Evolutionary conservation across 441 rosid genomes (phyloP).

Genomic region (Isatis lusitanica): DNA sequence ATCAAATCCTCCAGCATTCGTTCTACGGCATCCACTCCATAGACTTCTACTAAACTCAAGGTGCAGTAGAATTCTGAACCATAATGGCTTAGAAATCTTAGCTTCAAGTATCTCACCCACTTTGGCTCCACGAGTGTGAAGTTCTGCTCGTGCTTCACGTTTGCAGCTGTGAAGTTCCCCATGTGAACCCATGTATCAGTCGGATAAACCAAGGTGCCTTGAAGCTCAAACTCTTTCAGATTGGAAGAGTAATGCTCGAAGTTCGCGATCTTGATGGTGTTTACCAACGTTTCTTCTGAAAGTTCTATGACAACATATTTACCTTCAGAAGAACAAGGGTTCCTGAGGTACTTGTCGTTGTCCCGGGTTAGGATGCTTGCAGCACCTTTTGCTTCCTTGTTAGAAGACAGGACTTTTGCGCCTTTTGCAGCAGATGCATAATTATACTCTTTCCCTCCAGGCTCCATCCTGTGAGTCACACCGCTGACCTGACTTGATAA

Average conservation of each 20-base stretch:
- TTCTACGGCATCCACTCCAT: conserved; percentile 95
- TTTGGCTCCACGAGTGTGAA: conserved; percentile 69
- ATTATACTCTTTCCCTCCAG: conserved; percentile 84
- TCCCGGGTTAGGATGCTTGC: conserved; percentile 71
- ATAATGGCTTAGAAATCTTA: conserved; percentile 70
- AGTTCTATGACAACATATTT: conserved; percentile 84
- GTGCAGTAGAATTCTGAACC: conserved; percentile 97
- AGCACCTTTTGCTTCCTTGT: conserved; percentile 95
- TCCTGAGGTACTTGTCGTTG: conserved; percentile 87
- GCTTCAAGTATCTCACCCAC: conserved; percentile 86
- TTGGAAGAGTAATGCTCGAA: conserved; percentile 95
- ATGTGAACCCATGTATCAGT: conserved; percentile 76
- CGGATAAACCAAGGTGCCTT: conserved; percentile 83
- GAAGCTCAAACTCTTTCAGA: conserved; percentile 77
- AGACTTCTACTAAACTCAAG: conserved; percentile 74
- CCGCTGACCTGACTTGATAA: conserved; percentile 56
- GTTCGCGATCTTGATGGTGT: conserved; percentile 77
- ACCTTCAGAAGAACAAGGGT: conserved; percentile 88
- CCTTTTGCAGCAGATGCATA: conserved; percentile 93
- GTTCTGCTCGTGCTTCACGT: conserved; percentile 72
- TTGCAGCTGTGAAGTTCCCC: conserved; percentile 82
- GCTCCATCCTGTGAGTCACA: conserved; percentile 78
- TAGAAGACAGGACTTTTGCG: conserved; percentile 74
- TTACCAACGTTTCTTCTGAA: conserved; percentile 90
- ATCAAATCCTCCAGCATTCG: conserved; percentile 92